Evolutionary conservation across 352 stramenopile species (phyloP).

Genomic region (Phytophthora colocasiae): DNA sequence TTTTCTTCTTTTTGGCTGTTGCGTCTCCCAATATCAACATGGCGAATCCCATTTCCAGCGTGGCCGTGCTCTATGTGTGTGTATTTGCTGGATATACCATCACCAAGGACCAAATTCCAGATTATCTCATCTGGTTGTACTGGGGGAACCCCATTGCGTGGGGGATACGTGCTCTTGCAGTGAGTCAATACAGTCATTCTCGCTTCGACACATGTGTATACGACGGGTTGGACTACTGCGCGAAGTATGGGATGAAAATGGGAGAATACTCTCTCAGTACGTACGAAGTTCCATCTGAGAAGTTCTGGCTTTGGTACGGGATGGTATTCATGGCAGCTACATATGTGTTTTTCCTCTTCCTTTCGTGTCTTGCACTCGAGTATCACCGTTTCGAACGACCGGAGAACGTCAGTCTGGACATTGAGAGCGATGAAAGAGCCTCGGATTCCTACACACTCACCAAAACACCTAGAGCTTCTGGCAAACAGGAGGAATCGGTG

Average conservation of each 20-base stretch:
- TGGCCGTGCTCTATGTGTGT: slow-evolving; percentile 32
- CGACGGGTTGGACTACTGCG: slow-evolving; percentile 33
- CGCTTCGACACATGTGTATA: slow-evolving; percentile 12
- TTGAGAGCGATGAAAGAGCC: neutral
- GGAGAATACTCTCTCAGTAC: slow-evolving; percentile 24
- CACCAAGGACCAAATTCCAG: slow-evolving; percentile 36
- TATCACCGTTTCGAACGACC: slow-evolving; percentile 18
- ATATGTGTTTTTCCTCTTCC: slow-evolving; percentile 25
- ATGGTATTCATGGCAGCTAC: slow-evolving; percentile 29
- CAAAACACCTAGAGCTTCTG: slow-evolving; percentile 5
- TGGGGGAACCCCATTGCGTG: slow-evolving; percentile 52
- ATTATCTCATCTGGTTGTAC: slow-evolving; percentile 47
- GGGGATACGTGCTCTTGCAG: slow-evolving; percentile 22
- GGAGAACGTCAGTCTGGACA: slow-evolving; percentile 13
- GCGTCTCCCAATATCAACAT: slow-evolving; percentile 41
- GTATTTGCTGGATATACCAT: slow-evolving; percentile 49
- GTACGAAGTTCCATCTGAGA: slow-evolving; percentile 38
- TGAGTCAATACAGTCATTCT: slow-evolving; percentile 10
- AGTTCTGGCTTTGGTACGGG: slow-evolving; percentile 34
- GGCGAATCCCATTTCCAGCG: slow-evolving; percentile 40
- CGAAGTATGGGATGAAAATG: slow-evolving; percentile 20
- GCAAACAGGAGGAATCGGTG: neutral
- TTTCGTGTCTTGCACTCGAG: slow-evolving; percentile 22
- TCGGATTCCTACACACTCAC: slow-evolving; percentile 1
- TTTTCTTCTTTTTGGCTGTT: slow-evolving; percentile 41